Base-by-base conservation (phyloP, 2,329 filamentous ascomycete genomes). In the Atkinsonella texensis region DNA sequence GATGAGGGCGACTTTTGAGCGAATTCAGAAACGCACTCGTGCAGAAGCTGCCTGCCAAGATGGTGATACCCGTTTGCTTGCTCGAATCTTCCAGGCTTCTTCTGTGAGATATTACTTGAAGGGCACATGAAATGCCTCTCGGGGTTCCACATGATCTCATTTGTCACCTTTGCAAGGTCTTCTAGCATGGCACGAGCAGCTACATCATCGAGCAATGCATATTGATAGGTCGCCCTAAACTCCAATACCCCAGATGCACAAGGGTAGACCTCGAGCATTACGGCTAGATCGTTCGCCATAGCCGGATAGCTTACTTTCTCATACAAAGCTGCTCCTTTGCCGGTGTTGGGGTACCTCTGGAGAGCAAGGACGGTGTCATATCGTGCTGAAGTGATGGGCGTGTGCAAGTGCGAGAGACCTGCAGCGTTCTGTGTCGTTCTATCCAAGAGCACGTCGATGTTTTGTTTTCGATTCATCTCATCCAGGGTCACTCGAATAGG, bases 361-460 rank as follows among this genome's bases (percentile, higher is more conserved):
- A 65, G 62, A 9, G 64, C 65, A 10, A 69, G 51, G 11, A 63
- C 57, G 1, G 66, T 69, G 43, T 68, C 63, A 55, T 67, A 68
- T 8, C 63, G 65, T 13, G 41, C 41, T 11, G 13, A 20, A 32
- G 44, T 18, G 5, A 46, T 46, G 28, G 13, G 28, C 23, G 28
- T 12, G n/a, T 46, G 44, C n/a, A 46, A 20, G 23, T 46, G 23
- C 4, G 28, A 35, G 10, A 46, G 28, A 32, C 15, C 23, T 31
- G 28, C 44, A 11, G 44, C 18, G 23, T 46, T 46, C 5, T 32
- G 28, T 20, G 15, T 11, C 13, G 44, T 46, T 33, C 28, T n/a
- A n/a, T 32, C 44, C 17, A 32, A 15, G n/a, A 35, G 28, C n/a
- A 46, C 23, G 32, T 46, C 44, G 15, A 46, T 20, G 13, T 46